Percentiles rank a stretch among this genome's conserved stretches.
These are phyloP conservation scores for Calcarisporium arbuscula DNA, from an alignment of 2,329 filamentous ascomycete species.

Conservation along the genomic window DNA sequence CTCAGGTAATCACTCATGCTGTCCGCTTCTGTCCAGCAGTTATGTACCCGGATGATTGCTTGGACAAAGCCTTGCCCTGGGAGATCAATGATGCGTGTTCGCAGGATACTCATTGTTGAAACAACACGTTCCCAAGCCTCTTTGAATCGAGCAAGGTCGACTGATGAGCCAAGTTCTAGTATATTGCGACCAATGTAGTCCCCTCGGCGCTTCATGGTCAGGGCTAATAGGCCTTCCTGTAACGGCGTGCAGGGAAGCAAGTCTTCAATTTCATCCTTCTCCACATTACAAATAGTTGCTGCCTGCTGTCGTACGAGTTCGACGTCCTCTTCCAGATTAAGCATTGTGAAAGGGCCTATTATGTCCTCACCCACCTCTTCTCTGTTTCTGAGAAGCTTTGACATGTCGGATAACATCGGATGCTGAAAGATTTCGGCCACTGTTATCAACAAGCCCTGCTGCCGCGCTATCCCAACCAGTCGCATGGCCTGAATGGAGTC, in stretches of 20 bases:
- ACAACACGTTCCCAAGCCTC: background rate
- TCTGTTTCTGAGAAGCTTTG: background rate
- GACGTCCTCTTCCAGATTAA: background rate
- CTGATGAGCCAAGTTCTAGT: background rate
- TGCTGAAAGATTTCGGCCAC: conserved; percentile 4
- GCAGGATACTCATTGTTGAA: background rate
- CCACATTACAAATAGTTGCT: conserved; percentile 2
- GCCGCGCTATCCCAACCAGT: conserved; percentile 5
- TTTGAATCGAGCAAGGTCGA: background rate
- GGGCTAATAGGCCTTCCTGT: conserved; percentile 3
- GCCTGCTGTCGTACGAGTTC: conserved; percentile 1
- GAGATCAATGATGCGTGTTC: background rate
- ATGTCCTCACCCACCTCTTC: background rate
- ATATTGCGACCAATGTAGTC: no score
- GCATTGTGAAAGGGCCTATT: conserved; percentile 1
- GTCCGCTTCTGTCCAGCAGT: background rate
- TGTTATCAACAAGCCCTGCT: conserved; percentile 2
- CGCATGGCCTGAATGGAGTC: conserved; percentile 7
- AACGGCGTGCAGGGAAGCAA: conserved; percentile 4
- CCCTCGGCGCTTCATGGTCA: conserved; percentile 2
- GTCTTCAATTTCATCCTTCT: conserved; percentile 2
- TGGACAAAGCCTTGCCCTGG: background rate
- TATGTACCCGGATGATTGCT: background rate
- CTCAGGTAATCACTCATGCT: background rate
- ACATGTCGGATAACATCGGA: conserved; percentile 3